phyloP scores from a whole-genome alignment of 495 filamentous ascomycete genomes.

The Aspergillus kassunensis region DNA sequence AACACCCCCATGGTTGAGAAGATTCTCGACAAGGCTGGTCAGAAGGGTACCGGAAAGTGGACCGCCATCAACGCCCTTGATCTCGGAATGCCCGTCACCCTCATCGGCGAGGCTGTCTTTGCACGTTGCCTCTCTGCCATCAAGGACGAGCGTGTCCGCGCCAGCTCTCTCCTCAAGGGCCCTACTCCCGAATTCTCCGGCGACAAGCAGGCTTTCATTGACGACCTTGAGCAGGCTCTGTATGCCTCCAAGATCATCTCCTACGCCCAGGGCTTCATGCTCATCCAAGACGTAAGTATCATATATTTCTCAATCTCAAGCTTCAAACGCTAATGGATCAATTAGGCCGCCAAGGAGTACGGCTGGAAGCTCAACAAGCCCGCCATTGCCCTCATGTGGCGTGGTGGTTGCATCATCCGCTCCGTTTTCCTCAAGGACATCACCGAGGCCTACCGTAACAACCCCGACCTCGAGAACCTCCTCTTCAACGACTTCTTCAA shows the following conservation, averaged over 20 bases:
- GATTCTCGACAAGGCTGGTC: slow-evolving; percentile 96
- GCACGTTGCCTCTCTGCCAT: slow-evolving; percentile 89
- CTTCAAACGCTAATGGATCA: neutral
- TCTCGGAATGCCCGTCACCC: slow-evolving; percentile 96
- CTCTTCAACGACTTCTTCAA: slow-evolving; percentile 99
- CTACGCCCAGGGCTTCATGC: slow-evolving; percentile 99
- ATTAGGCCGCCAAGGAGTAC: slow-evolving; percentile 89
- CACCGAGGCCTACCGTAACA: slow-evolving; percentile 89
- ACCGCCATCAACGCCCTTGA: slow-evolving; percentile 98
- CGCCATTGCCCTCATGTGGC: slow-evolving; percentile 99
- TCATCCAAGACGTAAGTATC: slow-evolving; percentile 90
- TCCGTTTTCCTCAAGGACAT: slow-evolving; percentile 99
- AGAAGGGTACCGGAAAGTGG: slow-evolving; percentile 99
- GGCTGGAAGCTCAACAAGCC: slow-evolving; percentile 99
- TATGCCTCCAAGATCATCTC: slow-evolving; percentile 99
- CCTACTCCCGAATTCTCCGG: slow-evolving; percentile 77
- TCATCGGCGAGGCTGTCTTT: slow-evolving; percentile 97
- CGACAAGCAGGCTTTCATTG: slow-evolving; percentile 87
- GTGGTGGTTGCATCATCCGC: slow-evolving; percentile 99
- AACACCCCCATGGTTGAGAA: slow-evolving; percentile 90
- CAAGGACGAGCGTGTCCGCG: slow-evolving; percentile 88
- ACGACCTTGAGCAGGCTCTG: slow-evolving; percentile 95
- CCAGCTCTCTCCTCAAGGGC: slow-evolving; percentile 72
- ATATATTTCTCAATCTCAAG: neutral
- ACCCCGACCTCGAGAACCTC: slow-evolving; percentile 96